Conservation (phyloP, 139 green algal genomes). For the Monoraphidium neglectum region DNA sequence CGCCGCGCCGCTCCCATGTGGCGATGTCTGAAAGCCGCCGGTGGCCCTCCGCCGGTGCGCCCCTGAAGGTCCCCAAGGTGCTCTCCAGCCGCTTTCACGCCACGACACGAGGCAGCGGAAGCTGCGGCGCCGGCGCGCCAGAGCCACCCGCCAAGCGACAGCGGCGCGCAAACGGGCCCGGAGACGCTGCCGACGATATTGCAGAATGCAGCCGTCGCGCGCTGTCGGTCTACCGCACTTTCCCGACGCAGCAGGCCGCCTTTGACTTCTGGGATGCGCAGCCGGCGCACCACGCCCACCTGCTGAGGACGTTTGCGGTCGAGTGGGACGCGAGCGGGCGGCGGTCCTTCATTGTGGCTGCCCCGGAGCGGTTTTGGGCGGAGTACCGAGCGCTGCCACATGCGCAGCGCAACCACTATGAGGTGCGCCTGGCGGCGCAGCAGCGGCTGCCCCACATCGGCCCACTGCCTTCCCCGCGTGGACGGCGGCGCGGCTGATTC, state of each 20-base stretch:
- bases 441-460: slow-evolving; percentile 22
- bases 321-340: slow-evolving; percentile 2
- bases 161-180: too few relatives aligned
- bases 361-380: slow-evolving; percentile 4
- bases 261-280: slow-evolving; percentile 53
- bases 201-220: too few relatives aligned
- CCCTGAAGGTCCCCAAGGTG: too few relatives aligned
- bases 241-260: slow-evolving; percentile 51
- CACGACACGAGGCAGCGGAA: too few relatives aligned
- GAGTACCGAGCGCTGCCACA: slow-evolving; percentile 12
- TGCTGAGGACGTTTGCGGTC: slow-evolving; percentile 23
- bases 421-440: slow-evolving; percentile 3
- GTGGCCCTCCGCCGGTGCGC: too few relatives aligned
- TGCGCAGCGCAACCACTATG: not conserved
- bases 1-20: too few relatives aligned
- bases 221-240: slow-evolving; percentile 18
- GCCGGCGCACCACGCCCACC: slow-evolving; percentile 1
- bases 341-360: slow-evolving; percentile 14
- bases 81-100: too few relatives aligned
- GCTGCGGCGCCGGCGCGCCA: too few relatives aligned
- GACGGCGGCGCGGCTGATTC: too few relatives aligned
- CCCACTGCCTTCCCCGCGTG: not conserved
- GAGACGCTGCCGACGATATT: too few relatives aligned
- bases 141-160: too few relatives aligned
- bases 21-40: too few relatives aligned